Base-by-base conservation (phyloP, 2,329 filamentous ascomycete genomes). In the Botrytis tulipae region DNA sequence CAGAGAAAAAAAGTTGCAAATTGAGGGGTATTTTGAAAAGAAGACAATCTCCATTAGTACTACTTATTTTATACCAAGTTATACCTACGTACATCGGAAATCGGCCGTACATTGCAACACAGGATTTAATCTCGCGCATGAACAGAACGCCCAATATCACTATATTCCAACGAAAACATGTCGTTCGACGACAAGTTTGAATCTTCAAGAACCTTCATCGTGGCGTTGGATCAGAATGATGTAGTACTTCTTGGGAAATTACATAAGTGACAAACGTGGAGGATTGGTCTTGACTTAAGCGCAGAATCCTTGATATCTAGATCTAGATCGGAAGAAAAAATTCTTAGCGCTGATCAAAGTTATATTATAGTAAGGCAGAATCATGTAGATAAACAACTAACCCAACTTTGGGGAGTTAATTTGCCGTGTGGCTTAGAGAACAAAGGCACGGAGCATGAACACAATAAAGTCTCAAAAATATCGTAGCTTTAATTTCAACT, bases 401-500 rank as follows among this genome's bases (percentile, higher is more conserved):
- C 62, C 10, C 62, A 65, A 65, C 42, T 48, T 46, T 48, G 62
- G 42, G 62, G 22, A 2, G 5, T 25, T 4, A 65, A 48, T 8
- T 65, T 65, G 29, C n/a, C 4, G 8, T 46, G 9, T 25, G 20
- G 8, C 18, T 46, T 46, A 35, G 10, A 42, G 37, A 40, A 29
- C 12, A 62, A 25, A 18, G 0, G 40, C 40, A 63, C 25, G 20
- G 40, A 44, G 16, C 61, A 63, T 9, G 18, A 46, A 35, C 29
- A 65, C 20, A 35, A 35, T 9, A 25, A 46, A 65, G 0, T 16
- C 14, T 66, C 29, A 25, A 48, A 63, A 44, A 35, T 46, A 48
- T 48, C 6, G 29, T 66, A 35, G 42, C 29, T 57, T 69, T 40
- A 46, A 51, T 71, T 51, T 63, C 37, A n/a, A 71, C n/a, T 63